phyloP scores from a whole-genome alignment of 1,284 basidiomycete species.

The Bondarzewia mesenterica region DNA sequence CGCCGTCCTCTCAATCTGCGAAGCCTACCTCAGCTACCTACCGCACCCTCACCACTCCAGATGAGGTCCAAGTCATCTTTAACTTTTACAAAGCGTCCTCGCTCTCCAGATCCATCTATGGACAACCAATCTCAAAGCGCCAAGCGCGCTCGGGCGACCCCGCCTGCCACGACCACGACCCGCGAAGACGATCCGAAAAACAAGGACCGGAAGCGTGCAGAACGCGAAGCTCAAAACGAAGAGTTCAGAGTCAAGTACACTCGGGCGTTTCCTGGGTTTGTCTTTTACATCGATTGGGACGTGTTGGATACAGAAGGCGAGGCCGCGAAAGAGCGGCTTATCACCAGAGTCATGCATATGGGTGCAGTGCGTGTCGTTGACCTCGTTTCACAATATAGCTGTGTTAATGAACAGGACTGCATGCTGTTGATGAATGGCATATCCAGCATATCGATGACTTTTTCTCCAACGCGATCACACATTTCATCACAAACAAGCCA shows the following conservation, averaged over 20 bases:
- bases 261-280: slow-evolving; percentile 76
- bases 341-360: slow-evolving; percentile 51
- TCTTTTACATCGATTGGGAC: slow-evolving; percentile 80
- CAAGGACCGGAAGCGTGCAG: slow-evolving; percentile 33
- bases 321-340: slow-evolving; percentile 36
- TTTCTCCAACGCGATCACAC: slow-evolving; percentile 78
- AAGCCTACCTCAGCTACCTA: slow-evolving; percentile 10
- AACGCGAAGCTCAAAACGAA: slow-evolving; percentile 52
- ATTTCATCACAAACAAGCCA: slow-evolving; percentile 69
- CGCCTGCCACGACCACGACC: slow-evolving; percentile 19
- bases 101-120: slow-evolving; percentile 48
- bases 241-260: slow-evolving; percentile 83
- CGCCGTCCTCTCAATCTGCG: slow-evolving; percentile 26
- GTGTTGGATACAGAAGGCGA: slow-evolving; percentile 42
- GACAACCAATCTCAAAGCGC: slow-evolving; percentile 24
- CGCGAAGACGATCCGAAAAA: slow-evolving; percentile 16
- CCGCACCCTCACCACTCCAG: slow-evolving; percentile 7
- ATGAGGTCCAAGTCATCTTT: slow-evolving; percentile 8
- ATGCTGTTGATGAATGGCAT: neutral
- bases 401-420: too few species aligned
- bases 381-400: slow-evolving; percentile 5
- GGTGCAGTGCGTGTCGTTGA: slow-evolving; percentile 61
- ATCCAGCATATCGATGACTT: slow-evolving; percentile 73
- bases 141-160: slow-evolving; percentile 27
- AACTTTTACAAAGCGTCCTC: slow-evolving; percentile 43